Evolutionary conservation across 2,329 filamentous ascomycete species (phyloP).

Genomic region (Knoxdaviesia capensis): DNA sequence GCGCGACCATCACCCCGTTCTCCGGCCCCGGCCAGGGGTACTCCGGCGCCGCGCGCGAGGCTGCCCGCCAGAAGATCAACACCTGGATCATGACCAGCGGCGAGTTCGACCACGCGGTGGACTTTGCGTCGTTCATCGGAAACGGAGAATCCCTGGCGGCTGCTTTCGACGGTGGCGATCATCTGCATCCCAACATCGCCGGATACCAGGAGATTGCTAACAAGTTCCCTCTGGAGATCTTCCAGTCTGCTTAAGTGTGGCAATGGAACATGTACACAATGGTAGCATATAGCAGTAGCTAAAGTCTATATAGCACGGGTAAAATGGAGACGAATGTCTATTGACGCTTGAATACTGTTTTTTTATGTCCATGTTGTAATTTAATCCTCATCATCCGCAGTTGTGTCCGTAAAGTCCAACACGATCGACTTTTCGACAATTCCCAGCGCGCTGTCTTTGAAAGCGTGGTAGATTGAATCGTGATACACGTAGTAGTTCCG

Average conservation of each 20-base stretch:
- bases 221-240: conserved; percentile 33
- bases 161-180: conserved; percentile 40
- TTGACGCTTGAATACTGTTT: too few relatives aligned
- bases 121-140: conserved; percentile 38
- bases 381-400: too few relatives aligned
- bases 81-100: conserved; percentile 35
- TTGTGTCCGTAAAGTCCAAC: conserved; percentile 29
- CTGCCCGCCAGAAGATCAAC: conserved; percentile 36
- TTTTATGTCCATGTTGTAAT: too few relatives aligned
- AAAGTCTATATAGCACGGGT: too few relatives aligned
- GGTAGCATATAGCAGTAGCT: too few relatives aligned
- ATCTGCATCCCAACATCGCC: conserved; percentile 38
- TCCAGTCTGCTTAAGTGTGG: conserved; percentile 10
- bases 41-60: conserved; percentile 30
- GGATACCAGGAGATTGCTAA: conserved; percentile 41
- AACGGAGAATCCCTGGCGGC: conserved; percentile 27
- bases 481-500: conserved; percentile 46
- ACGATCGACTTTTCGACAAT: conserved; percentile 33
- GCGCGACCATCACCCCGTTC: conserved; percentile 48
- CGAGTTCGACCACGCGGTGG: conserved; percentile 37
- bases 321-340: too few relatives aligned
- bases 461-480: conserved; percentile 43
- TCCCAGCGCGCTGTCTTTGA: conserved; percentile 27
- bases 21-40: conserved; percentile 30
- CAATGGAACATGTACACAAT: too few relatives aligned